These are phyloP conservation scores for Silene noctiflora DNA, from an alignment of 179 eudicot genomes.

Conservation along the genomic window DNA sequence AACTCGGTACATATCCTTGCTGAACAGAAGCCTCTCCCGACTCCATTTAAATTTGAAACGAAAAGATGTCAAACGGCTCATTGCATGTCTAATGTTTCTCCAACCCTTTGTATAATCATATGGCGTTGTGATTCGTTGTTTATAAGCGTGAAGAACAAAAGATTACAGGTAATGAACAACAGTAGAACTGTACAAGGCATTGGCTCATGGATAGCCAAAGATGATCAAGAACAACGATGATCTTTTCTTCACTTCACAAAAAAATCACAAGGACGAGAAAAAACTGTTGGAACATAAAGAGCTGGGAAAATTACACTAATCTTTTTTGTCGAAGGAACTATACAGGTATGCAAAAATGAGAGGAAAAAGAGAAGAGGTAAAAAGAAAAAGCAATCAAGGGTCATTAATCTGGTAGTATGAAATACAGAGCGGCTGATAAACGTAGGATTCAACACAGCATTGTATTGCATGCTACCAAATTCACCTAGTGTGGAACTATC, in stretches of 20 bases:
- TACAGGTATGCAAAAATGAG: slow-evolving; percentile 16
- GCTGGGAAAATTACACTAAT: background rate
- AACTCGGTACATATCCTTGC: no score
- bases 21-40: no score
- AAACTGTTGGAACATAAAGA: background rate
- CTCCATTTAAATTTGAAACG: no score
- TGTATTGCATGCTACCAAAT: slow-evolving; percentile 31
- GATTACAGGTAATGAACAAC: no score
- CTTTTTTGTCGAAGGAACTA: slow-evolving; percentile 2
- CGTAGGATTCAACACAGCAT: slow-evolving; percentile 19
- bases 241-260: background rate
- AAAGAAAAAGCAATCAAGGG: background rate
- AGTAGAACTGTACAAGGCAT: no score
- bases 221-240: background rate
- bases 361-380: background rate
- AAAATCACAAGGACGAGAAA: background rate
- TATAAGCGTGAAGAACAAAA: no score
- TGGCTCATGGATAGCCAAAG: background rate
- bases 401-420: slow-evolving; percentile 19
- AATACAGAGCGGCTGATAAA: slow-evolving; percentile 20
- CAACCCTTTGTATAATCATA: no score
- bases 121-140: no score
- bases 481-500: slow-evolving; percentile 12
- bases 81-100: no score
- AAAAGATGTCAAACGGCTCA: no score